Evolutionary conservation across 2,329 filamentous ascomycete species (phyloP).

Genomic region (Cercospora sesami): DNA sequence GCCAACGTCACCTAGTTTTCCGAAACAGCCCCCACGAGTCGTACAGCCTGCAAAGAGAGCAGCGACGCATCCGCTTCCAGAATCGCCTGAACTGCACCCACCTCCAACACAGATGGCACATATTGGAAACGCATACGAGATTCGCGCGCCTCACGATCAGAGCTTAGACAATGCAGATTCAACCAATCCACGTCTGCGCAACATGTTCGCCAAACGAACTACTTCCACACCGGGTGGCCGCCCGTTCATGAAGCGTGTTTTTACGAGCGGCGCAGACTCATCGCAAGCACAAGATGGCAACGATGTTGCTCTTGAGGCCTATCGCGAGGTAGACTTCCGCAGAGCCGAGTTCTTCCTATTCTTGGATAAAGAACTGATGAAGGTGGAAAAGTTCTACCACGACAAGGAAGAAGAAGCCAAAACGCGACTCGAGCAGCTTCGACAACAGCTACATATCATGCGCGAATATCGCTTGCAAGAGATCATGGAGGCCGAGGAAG

Average conservation of each 20-base stretch:
- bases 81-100: conserved; percentile 15
- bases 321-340: conserved; percentile 66
- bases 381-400: conserved; percentile 88
- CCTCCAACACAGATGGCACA: conserved; percentile 30
- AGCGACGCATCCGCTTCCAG: background rate
- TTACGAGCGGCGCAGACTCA: conserved; percentile 27
- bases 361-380: conserved; percentile 79
- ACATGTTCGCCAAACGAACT: conserved; percentile 41
- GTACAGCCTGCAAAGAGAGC: conserved; percentile 5
- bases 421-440: conserved; percentile 66
- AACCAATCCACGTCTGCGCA: conserved; percentile 33
- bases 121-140: conserved; percentile 32
- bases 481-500: conserved; percentile 55
- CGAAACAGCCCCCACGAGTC: background rate
- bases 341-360: conserved; percentile 87
- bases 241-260: conserved; percentile 31
- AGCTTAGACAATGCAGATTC: background rate
- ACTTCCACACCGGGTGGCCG: conserved; percentile 42
- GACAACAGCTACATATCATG: conserved; percentile 90
- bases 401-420: conserved; percentile 84
- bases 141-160: conserved; percentile 23
- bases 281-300: conserved; percentile 42
- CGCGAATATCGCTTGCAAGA: conserved; percentile 78
- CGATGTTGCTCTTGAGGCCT: conserved; percentile 54
- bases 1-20: conserved; percentile 5